A percentile compares a stretch with the other conserved stretches of the same genome.
These are phyloP conservation scores for Caryopteris hybrid DNA, from an alignment of 305 asterid species.

Conservation along the genomic window DNA sequence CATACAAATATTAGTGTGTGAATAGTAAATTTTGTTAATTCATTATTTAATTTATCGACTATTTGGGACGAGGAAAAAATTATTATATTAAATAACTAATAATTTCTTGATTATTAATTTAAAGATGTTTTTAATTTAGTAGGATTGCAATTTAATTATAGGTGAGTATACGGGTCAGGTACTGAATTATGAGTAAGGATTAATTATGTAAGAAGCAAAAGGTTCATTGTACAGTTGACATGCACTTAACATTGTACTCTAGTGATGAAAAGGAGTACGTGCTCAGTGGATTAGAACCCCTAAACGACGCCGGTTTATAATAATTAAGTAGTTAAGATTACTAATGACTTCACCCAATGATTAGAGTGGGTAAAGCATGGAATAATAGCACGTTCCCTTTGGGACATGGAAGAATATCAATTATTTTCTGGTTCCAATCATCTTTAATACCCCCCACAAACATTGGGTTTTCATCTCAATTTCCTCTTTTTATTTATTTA, in stretches of 20 bases:
- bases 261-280: slow-evolving; percentile 15
- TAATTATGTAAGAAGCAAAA: neutral
- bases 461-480: neutral
- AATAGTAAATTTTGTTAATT: too few species aligned
- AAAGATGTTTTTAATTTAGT: too few species aligned
- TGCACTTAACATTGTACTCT: slow-evolving; percentile 28
- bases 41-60: too few species aligned
- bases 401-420: slow-evolving; percentile 24
- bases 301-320: slow-evolving; percentile 17
- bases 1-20: too few species aligned
- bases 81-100: too few species aligned
- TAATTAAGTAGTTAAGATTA: slow-evolving; percentile 5
- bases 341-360: slow-evolving; percentile 29
- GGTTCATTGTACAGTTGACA: slow-evolving; percentile 34
- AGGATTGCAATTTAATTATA: too few species aligned
- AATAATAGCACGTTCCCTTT: slow-evolving; percentile 39
- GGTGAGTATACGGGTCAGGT: too few species aligned
- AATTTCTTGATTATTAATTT: too few species aligned
- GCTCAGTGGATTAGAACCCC: slow-evolving; percentile 34
- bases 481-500: neutral
- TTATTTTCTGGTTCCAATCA: slow-evolving; percentile 15
- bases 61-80: too few species aligned
- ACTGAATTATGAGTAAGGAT: neutral
- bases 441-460: neutral
- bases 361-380: slow-evolving; percentile 40